These are phyloP conservation scores for Euptelea pleiosperma DNA, from an alignment of 164 flowering plant genomes.

Conservation along the genomic window DNA sequence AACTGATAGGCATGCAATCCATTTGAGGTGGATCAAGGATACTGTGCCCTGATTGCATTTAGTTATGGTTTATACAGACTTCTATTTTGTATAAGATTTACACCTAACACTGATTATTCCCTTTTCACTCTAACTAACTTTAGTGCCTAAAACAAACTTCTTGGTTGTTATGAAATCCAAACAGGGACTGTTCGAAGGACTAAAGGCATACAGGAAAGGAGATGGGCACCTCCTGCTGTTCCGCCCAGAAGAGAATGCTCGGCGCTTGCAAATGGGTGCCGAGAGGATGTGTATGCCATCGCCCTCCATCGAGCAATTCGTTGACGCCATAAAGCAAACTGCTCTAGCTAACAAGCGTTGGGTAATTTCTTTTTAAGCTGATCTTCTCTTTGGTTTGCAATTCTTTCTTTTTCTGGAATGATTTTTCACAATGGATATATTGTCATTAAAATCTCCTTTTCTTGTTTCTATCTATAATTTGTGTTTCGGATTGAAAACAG, in stretches of 20 bases:
- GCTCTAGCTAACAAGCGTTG: conserved; percentile 72
- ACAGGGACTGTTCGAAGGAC: conserved; percentile 84
- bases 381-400: neutral
- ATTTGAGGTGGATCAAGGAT: no score
- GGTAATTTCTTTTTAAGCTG: conserved; percentile 32
- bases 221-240: conserved; percentile 62
- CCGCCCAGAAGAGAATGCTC: conserved; percentile 82
- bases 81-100: neutral
- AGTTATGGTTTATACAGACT: no score
- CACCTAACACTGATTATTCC: neutral
- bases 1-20: no score
- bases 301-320: conserved; percentile 74
- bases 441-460: neutral
- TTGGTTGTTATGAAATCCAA: neutral
- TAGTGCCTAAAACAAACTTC: no score
- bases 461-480: neutral
- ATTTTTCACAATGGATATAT: neutral
- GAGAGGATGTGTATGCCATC: conserved; percentile 91
- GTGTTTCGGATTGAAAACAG: conserved; percentile 26
- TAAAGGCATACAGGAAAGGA: conserved; percentile 67
- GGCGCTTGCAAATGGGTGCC: conserved; percentile 72
- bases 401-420: neutral
- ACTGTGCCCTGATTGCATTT: no score
- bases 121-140: neutral
- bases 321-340: conserved; percentile 73